Evolutionary conservation across 1,139 yeast genomes (phyloP).

Genomic region (Blastobotrys malaysiensis): DNA sequence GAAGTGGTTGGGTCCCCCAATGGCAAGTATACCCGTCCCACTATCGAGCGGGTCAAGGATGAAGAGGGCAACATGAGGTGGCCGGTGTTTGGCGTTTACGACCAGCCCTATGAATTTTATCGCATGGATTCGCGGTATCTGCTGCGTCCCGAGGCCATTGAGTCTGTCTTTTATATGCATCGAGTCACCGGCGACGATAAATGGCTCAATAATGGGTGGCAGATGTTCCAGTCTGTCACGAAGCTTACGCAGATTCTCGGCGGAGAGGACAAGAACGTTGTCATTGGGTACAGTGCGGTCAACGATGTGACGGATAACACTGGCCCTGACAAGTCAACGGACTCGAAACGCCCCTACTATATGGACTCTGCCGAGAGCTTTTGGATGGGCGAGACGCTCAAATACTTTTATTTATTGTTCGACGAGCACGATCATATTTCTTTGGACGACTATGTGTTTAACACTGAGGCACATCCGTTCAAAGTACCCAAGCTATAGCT

Average conservation of each 20-base stretch:
- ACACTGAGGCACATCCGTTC: conserved; percentile 79
- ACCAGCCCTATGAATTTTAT: conserved; percentile 34
- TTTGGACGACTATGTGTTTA: conserved; percentile 66
- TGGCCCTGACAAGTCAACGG: background rate
- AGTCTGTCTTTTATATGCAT: conserved; percentile 67
- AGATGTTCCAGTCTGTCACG: conserved; percentile 51
- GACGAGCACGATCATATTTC: conserved; percentile 55
- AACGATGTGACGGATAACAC: conserved; percentile 45
- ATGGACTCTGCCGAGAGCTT: conserved; percentile 59
- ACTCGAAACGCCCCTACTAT: conserved; percentile 12
- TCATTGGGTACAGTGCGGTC: conserved; percentile 43
- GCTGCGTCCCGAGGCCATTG: conserved; percentile 72
- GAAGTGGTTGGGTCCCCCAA: background rate
- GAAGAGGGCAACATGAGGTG: conserved; percentile 21
- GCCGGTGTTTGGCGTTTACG: conserved; percentile 29
- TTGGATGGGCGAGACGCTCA: conserved; percentile 93
- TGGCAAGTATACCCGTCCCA: background rate
- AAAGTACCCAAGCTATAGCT: conserved; percentile 26
- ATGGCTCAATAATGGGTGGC: conserved; percentile 70
- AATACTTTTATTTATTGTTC: conserved; percentile 77
- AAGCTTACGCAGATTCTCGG: conserved; percentile 21
- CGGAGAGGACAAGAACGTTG: conserved; percentile 36
- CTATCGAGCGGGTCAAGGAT: conserved; percentile 23
- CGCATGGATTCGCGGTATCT: conserved; percentile 47
- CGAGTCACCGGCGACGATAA: conserved; percentile 65